These are phyloP conservation scores for Candida sanyiensis DNA, from an alignment of 805 yeast genomes.

Conservation along the genomic window DNA sequence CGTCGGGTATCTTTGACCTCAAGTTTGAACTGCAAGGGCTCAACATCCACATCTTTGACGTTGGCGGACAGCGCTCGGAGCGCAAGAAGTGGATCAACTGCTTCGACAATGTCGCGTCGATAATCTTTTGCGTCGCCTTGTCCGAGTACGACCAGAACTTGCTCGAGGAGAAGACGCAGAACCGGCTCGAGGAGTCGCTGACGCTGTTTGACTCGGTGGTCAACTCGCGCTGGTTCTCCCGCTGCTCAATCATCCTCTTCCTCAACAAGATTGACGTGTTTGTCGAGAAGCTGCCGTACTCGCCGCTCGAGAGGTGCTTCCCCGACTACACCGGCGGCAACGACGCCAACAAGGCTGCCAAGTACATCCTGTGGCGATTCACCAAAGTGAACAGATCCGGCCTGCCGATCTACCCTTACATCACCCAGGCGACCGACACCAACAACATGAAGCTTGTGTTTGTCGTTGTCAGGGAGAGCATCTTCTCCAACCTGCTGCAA, in stretches of 20 bases:
- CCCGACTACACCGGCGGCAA: conserved; percentile 91
- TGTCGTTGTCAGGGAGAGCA: conserved; percentile 78
- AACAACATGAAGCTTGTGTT: conserved; percentile 80
- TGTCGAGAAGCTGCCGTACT: conserved; percentile 73
- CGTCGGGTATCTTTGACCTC: conserved; percentile 87
- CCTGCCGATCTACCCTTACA: conserved; percentile 78
- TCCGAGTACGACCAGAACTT: conserved; percentile 87
- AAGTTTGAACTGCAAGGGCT: conserved; percentile 68
- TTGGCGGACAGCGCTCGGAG: conserved; percentile 95
- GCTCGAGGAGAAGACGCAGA: conserved; percentile 69
- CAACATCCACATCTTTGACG: conserved; percentile 67
- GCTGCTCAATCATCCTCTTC: conserved; percentile 81
- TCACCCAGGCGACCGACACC: conserved; percentile 93
- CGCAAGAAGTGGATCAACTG: conserved; percentile 97
- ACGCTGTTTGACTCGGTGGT: conserved; percentile 85
- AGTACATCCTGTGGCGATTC: conserved; percentile 86
- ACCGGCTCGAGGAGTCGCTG: conserved; percentile 75
- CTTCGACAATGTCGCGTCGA: conserved; percentile 85
- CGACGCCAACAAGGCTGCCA: conserved; percentile 85
- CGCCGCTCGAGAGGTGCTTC: conserved; percentile 78
- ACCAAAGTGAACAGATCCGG: conserved; percentile 80
- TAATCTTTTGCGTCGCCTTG: conserved; percentile 86
- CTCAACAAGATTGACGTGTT: conserved; percentile 87
- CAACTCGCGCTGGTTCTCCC: conserved; percentile 86
- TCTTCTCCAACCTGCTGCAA: conserved; percentile 66